Conservation (phyloP, 768 basidiomycete genomes). For the Suillus discolor region DNA sequence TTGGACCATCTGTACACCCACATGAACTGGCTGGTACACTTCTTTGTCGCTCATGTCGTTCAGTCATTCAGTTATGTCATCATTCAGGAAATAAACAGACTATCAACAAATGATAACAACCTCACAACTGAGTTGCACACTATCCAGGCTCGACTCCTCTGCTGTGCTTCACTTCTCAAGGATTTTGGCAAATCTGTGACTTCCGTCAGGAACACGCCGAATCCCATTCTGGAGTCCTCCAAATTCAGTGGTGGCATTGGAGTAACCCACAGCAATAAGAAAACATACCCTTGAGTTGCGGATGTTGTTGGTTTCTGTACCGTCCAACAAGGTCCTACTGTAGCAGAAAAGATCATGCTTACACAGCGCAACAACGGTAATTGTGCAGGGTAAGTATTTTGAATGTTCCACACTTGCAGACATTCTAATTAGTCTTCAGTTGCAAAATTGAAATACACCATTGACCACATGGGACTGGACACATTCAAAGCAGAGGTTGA, state of each 20-base stretch:
- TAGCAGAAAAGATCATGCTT: constrained; percentile 93
- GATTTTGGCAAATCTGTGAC: constrained; percentile 55
- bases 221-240: constrained; percentile 44
- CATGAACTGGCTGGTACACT: constrained; percentile 48
- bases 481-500: constrained; percentile 90
- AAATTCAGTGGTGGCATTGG: constrained; percentile 93
- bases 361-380: constrained; percentile 96
- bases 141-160: constrained; percentile 57
- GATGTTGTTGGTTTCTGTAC: constrained; percentile 93
- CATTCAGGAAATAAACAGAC: constrained; percentile 47
- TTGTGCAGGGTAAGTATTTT: constrained; percentile 74
- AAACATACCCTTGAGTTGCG: constrained; percentile 92
- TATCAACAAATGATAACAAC: constrained; percentile 37
- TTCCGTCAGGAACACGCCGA: constrained; percentile 50
- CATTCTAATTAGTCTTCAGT: constrained; percentile 32
- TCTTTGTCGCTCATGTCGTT: neutral
- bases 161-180: constrained; percentile 56
- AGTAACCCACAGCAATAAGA: constrained; percentile 98
- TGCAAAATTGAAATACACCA: constrained; percentile 91
- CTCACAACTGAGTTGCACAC: constrained; percentile 58
- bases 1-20: constrained; percentile 54
- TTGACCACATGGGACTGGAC: constrained; percentile 94
- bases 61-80: neutral
- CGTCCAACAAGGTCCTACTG: constrained; percentile 77
- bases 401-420: neutral